Percentiles rank a stretch among this genome's conserved stretches.
phyloP scores from a whole-genome alignment of 345 rosid species.

The Heritiera littoralis region DNA sequence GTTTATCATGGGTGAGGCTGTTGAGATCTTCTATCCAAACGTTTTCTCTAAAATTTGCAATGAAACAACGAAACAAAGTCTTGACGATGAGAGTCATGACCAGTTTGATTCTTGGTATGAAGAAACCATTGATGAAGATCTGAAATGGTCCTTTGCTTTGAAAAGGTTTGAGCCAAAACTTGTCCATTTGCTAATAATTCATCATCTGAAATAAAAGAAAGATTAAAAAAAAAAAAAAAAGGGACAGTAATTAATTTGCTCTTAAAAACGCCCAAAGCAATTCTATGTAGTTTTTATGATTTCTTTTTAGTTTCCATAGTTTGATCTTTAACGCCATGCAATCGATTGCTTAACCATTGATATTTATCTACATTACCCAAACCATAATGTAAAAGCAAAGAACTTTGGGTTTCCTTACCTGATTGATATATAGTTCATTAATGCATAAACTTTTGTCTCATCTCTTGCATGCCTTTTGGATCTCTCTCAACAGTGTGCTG shows the following conservation, averaged over 20 bases:
- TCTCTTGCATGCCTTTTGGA: background rate
- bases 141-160: constrained; percentile 91
- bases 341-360: background rate
- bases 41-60: constrained; percentile 51
- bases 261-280: background rate
- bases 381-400: background rate
- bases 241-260: background rate
- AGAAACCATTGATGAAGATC: constrained; percentile 79
- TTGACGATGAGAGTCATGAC: background rate
- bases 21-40: constrained; percentile 52
- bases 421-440: background rate
- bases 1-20: constrained; percentile 71
- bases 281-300: background rate
- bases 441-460: no score
- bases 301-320: background rate
- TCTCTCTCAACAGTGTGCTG: constrained; percentile 52
- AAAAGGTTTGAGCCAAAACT: constrained; percentile 54
- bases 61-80: constrained; percentile 26
- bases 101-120: constrained; percentile 68
- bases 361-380: background rate
- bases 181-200: background rate
- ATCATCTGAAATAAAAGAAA: background rate
- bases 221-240: background rate
- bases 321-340: background rate
- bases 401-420: background rate